Percentiles rank a stretch among this genome's conserved stretches.
phyloP scores from a whole-genome alignment of 495 filamentous ascomycete genomes.

The Penicillium canescens region DNA sequence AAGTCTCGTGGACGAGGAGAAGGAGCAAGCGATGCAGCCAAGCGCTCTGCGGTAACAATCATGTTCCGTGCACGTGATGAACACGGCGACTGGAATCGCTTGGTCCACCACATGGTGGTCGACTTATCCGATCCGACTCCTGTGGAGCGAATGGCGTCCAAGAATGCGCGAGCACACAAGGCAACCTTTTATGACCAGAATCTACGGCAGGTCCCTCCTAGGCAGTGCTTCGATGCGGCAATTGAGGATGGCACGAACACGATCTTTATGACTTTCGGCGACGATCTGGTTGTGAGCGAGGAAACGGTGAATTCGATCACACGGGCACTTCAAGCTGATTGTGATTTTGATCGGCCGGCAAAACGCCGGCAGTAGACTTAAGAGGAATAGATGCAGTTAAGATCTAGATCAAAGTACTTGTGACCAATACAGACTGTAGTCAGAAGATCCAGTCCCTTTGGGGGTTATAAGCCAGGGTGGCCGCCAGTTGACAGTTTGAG shows the following conservation, averaged over 20 bases:
- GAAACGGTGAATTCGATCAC: slow-evolving; percentile 5
- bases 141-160: slow-evolving; percentile 2
- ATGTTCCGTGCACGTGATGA: slow-evolving; percentile 1
- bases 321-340: slow-evolving; percentile 1
- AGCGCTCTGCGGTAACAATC: not conserved
- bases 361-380: slow-evolving; percentile 5
- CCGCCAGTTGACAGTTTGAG: too few relatives aligned
- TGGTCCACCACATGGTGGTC: not conserved
- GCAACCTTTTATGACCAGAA: slow-evolving; percentile 1
- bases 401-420: too few relatives aligned
- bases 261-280: slow-evolving; percentile 1
- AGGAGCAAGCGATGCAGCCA: not conserved
- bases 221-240: slow-evolving; percentile 2
- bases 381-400: not conserved
- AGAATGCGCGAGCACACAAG: not conserved
- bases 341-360: not conserved
- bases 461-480: too few relatives aligned
- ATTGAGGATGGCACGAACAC: slow-evolving; percentile 6
- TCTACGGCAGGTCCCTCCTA: slow-evolving; percentile 2
- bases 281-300: slow-evolving; percentile 8
- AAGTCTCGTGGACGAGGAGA: not conserved
- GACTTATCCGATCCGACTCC: slow-evolving; percentile 1
- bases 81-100: slow-evolving; percentile 1
- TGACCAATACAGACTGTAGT: slow-evolving; percentile 2
- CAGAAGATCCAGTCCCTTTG: too few relatives aligned